phyloP scores from a whole-genome alignment of 768 basidiomycete genomes.

The Rhodotorula diobovata region DNA sequence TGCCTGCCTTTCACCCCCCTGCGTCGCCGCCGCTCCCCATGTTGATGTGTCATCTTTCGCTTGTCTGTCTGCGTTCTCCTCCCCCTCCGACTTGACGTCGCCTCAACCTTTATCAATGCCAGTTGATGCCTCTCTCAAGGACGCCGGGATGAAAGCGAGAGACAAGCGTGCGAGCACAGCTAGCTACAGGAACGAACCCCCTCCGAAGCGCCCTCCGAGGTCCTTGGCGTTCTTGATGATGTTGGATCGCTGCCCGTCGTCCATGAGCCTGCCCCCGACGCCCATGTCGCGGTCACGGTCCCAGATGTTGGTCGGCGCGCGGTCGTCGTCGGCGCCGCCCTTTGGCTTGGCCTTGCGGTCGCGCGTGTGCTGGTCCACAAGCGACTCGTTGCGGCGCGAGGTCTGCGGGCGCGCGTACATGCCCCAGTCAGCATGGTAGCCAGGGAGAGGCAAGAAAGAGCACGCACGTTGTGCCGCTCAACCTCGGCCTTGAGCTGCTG shows the following conservation, averaged over 20 bases:
- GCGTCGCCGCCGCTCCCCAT: background rate
- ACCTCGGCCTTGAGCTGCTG: slow-evolving; percentile 30
- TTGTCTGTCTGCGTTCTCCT: background rate
- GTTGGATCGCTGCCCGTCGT: slow-evolving; percentile 71
- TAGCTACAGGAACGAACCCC: slow-evolving; percentile 28
- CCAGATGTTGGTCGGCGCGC: slow-evolving; percentile 72
- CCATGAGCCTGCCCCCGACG: slow-evolving; percentile 80
- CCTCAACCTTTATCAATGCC: background rate
- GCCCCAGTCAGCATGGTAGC: background rate
- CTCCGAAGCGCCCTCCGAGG: slow-evolving; percentile 34
- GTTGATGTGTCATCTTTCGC: background rate
- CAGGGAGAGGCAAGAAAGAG: slow-evolving; percentile 41
- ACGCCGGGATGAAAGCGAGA: background rate
- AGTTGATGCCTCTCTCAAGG: background rate
- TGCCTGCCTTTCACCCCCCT: no score
- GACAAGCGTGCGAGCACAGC: background rate
- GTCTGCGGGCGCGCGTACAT: slow-evolving; percentile 43
- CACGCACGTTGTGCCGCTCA: slow-evolving; percentile 38
- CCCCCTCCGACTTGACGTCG: background rate
- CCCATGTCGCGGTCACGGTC: slow-evolving; percentile 88
- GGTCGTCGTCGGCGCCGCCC: slow-evolving; percentile 51
- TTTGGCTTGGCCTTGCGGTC: slow-evolving; percentile 45
- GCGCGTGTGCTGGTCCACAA: slow-evolving; percentile 57
- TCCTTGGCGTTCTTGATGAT: slow-evolving; percentile 55
- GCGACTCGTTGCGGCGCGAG: slow-evolving; percentile 54